These are phyloP conservation scores for Trametes cubensis DNA, from an alignment of 768 basidiomycete genomes.

Conservation along the genomic window DNA sequence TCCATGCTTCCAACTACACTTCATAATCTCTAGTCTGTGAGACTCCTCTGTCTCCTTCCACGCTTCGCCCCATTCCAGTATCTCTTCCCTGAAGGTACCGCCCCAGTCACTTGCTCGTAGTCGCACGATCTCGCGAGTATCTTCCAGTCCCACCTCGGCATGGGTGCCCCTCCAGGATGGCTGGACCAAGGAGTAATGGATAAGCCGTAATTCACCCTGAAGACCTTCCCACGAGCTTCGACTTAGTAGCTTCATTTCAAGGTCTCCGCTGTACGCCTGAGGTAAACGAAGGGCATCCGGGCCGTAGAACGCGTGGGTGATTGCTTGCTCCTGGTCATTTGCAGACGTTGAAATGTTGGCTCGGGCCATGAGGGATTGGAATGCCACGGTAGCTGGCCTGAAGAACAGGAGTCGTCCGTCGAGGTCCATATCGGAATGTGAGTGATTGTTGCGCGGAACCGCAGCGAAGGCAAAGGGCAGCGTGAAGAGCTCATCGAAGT, in stretches of 20 bases:
- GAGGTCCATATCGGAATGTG: constrained; percentile 41
- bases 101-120: constrained; percentile 20
- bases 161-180: constrained; percentile 21
- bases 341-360: constrained; percentile 38
- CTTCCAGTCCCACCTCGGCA: constrained; percentile 25
- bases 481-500: constrained; percentile 46
- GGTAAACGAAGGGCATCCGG: constrained; percentile 38
- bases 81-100: constrained; percentile 35
- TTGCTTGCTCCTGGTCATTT: constrained; percentile 41
- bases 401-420: constrained; percentile 43
- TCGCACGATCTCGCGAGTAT: constrained; percentile 25
- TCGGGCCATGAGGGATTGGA: constrained; percentile 34
- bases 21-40: constrained; percentile 4
- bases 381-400: constrained; percentile 31
- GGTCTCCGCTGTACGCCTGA: constrained; percentile 43
- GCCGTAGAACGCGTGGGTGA: constrained; percentile 42
- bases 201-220: constrained; percentile 35
- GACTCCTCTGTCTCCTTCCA: constrained; percentile 32
- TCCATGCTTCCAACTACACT: constrained; percentile 11
- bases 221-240: constrained; percentile 37
- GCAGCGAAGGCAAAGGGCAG: constrained; percentile 44
- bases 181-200: constrained; percentile 42
- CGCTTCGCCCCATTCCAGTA: constrained; percentile 38
- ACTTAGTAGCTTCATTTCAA: constrained; percentile 38
- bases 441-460: constrained; percentile 34